Evolutionary conservation across 805 yeast genomes (phyloP), one percentile per base, ranked within the genome.

Genomic region (Cyberlindnera xishuangbannaensis): DNA sequence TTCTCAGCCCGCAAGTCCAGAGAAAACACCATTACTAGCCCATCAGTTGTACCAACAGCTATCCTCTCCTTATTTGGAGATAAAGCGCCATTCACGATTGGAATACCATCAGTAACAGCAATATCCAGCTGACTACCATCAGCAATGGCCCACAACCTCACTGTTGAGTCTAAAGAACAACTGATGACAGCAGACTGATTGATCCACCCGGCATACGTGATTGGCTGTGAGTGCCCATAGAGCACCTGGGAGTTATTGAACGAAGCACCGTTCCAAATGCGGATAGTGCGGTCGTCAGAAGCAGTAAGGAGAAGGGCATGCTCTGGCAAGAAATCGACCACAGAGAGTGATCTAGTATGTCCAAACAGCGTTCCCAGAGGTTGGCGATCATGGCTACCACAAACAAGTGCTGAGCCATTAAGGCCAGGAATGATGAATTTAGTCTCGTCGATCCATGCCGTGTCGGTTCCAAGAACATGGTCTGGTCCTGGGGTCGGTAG

Each of bases 191-290:
- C 33, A 34, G 61, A 59, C 2, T 55, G 40, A 39, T 60, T 45
- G 32, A 79, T 33, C 95, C 95, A 76, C 29, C 64, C 50, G 7
- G 78, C 62, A 14, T 62, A 67, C 3, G 76, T 61, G 7, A 78
- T 64, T 18, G 84, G 75, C 36, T 76, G 71, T 2, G 73, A 62
- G 51, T 80, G 86, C 0, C 78, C 79, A 6, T 50, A 36, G 24
- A 74, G 50, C 5, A 69, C 58, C 36, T 69, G 69, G 22, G 69
- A 58, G 18, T 75, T 69, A 39, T 72, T 73, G 16, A 72, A 59
- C 20, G 76, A 71, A 18, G 69, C 69, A 23, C 86, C 81, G 48
- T 69, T 73, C 95, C 95, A 88, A 15, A 86, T 63, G 45, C 84
- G 71, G 7, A 87, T 67, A 0, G 71, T 63, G 36, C 73, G 69